These are phyloP conservation scores for Avena atlantica DNA, from an alignment of 176 grass and related monocot genomes.

Conservation along the genomic window DNA sequence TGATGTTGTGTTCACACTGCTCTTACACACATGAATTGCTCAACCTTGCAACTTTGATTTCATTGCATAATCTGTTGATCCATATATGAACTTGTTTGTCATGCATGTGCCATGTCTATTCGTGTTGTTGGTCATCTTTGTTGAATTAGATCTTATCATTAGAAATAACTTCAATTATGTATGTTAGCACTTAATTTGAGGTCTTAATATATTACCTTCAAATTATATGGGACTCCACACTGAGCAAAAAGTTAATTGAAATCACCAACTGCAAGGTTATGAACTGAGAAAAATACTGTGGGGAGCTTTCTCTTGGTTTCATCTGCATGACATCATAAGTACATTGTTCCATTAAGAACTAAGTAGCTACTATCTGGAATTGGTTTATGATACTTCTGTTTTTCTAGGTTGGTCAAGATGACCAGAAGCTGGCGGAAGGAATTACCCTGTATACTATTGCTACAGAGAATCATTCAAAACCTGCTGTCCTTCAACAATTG, in stretches of 20 bases:
- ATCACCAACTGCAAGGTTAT: not conserved
- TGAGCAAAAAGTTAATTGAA: not conserved
- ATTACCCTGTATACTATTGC: conserved; percentile 72
- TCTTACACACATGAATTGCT: conserved; percentile 15
- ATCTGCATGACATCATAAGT: not conserved
- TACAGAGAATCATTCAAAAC: conserved; percentile 69
- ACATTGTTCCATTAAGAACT: conserved; percentile 2
- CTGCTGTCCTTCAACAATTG: conserved; percentile 77
- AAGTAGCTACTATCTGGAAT: not conserved
- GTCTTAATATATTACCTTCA: not conserved
- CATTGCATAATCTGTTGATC: not conserved
- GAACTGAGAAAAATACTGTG: not conserved
- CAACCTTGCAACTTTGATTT: not conserved
- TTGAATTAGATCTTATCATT: conserved; percentile 8
- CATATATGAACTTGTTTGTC: not conserved
- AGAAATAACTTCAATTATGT: not conserved
- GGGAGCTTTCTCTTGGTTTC: not conserved
- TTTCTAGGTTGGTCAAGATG: conserved; percentile 91
- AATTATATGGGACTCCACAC: not conserved
- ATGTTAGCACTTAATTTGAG: not conserved
- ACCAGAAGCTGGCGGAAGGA: conserved; percentile 96
- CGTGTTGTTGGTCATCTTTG: not conserved
- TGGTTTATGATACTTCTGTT: conserved; percentile 1
- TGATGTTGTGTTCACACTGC: not conserved
- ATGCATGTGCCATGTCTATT: not conserved